Evolutionary conservation across 352 stramenopile genomes (phyloP).

Genomic region (Phytophthora cajani): DNA sequence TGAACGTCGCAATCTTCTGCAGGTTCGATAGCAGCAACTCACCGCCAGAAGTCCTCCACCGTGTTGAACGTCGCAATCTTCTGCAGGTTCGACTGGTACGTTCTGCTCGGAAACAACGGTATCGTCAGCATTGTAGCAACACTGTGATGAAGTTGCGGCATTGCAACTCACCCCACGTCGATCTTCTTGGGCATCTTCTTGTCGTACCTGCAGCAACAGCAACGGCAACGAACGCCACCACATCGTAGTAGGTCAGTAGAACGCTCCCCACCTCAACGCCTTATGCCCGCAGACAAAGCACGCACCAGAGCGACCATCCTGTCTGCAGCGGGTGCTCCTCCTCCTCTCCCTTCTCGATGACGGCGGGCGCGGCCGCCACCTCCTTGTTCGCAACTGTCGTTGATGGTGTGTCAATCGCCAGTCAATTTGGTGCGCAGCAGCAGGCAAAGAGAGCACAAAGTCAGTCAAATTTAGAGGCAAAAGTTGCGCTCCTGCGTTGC

Average conservation of each 20-base stretch:
- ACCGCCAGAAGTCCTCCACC: constrained; percentile 94
- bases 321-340: constrained; percentile 89
- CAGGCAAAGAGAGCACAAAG: constrained; percentile 15
- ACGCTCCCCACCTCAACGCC: no score
- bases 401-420: constrained; percentile 13
- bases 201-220: constrained; percentile 82
- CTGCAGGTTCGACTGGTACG: constrained; percentile 67
- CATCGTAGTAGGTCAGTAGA: background rate
- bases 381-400: constrained; percentile 38
- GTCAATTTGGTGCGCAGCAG: background rate
- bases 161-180: constrained; percentile 73
- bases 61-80: constrained; percentile 92
- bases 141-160: constrained; percentile 1
- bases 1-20: constrained; percentile 91
- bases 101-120: constrained; percentile 17
- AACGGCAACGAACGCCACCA: constrained; percentile 14
- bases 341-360: constrained; percentile 44
- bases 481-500: constrained; percentile 5
- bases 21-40: constrained; percentile 52
- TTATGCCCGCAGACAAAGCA: background rate
- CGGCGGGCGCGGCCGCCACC: constrained; percentile 23
- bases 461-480: constrained; percentile 7
- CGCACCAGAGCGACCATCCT: constrained; percentile 89
- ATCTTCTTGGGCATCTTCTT: constrained; percentile 94
- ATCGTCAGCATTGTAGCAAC: background rate